Percentiles rank a stretch among this genome's conserved stretches.
phyloP scores from a whole-genome alignment of 2,329 filamentous ascomycete genomes.

The Aspergillus neotritici region DNA sequence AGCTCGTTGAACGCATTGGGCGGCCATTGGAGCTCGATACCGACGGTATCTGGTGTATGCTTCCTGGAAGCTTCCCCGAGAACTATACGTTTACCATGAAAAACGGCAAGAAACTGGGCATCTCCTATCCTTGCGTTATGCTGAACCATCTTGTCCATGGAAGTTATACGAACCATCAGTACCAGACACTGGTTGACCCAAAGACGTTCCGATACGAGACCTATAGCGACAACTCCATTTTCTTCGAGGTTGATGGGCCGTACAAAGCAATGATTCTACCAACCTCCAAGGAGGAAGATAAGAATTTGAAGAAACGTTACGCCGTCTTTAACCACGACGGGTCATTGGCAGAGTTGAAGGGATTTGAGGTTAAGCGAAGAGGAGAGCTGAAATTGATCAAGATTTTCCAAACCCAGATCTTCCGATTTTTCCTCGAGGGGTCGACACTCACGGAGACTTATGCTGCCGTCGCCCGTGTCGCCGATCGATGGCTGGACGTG shows the following conservation, averaged over 20 bases:
- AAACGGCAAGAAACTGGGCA: slow-evolving; percentile 91
- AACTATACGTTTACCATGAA: slow-evolving; percentile 93
- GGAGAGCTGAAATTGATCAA: slow-evolving; percentile 99
- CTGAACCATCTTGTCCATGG: slow-evolving; percentile 94
- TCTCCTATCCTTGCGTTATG: slow-evolving; percentile 98
- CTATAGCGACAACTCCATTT: slow-evolving; percentile 97
- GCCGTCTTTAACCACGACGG: slow-evolving; percentile 99
- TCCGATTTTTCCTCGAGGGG: slow-evolving; percentile 97
- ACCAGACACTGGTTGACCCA: slow-evolving; percentile 79
- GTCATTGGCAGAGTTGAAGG: slow-evolving; percentile 88
- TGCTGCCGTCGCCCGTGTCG: slow-evolving; percentile 82
- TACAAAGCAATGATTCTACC: slow-evolving; percentile 97
- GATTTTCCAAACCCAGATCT: slow-evolving; percentile 98
- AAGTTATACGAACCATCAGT: slow-evolving; percentile 94
- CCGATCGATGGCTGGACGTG: slow-evolving; percentile 95
- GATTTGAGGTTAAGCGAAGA: slow-evolving; percentile 94
- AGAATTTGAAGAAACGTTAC: slow-evolving; percentile 98
- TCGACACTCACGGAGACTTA: slow-evolving; percentile 85
- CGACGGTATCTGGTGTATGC: slow-evolving; percentile 99
- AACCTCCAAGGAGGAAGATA: slow-evolving; percentile 97
- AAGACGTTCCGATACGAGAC: slow-evolving; percentile 86
- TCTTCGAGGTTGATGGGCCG: slow-evolving; percentile 97
- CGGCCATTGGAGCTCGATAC: slow-evolving; percentile 92
- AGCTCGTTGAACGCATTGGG: slow-evolving; percentile 88
- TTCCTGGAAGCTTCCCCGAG: slow-evolving; percentile 91